Evolutionary conservation across 139 green algal genomes (phyloP), one percentile per base, ranked within the genome.

Genomic region (Chlorella sp.): DNA sequence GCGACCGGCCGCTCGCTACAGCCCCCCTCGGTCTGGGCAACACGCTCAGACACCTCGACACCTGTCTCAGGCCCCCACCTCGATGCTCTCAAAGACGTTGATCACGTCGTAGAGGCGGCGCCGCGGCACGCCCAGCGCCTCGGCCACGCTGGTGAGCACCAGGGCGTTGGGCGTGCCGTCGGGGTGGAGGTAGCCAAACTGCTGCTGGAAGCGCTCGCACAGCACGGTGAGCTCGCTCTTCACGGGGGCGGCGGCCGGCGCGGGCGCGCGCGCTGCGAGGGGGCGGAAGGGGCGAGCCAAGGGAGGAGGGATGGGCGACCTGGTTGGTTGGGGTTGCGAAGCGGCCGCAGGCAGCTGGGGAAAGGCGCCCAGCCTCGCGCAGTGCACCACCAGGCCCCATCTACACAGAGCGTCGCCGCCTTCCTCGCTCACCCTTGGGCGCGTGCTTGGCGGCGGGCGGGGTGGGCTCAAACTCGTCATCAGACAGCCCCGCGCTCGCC

Each of bases 101-200:
- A 95, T 89, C 51, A 96, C 90, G 79, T 96, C 91, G 60, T 96
- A 96, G 40, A 96, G 83, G 33, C 91, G 79, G 50, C 91, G 87
- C 27, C 93, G 84, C 38, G 87, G 81, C 59, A 95, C 90, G 15
- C 81, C 79, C 55, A 91, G 79, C 41, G 42, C 70, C 31, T 71
- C 67, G 17, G 87, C 87, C 21, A 84, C 81, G 40, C 86, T 73
- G 42, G 90, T 90, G 19, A 93, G 80, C 42, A 82, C 67, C 8
- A 89, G 69, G 41, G 31, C 33, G 58, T 62, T 51, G 42, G 79
- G 63, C 5, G 35, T 36, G 59, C 80, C 68, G 65, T 73, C 67
- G 8, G 83, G 38, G 43, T 83, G 66, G 36, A 71, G 27, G 40
- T 76, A 77, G 5, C 84, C 81, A 61, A 83, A 89, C 53, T 83